Evolutionary conservation across 768 basidiomycete genomes (phyloP).

Genomic region (Suillus fuscotomentosus): DNA sequence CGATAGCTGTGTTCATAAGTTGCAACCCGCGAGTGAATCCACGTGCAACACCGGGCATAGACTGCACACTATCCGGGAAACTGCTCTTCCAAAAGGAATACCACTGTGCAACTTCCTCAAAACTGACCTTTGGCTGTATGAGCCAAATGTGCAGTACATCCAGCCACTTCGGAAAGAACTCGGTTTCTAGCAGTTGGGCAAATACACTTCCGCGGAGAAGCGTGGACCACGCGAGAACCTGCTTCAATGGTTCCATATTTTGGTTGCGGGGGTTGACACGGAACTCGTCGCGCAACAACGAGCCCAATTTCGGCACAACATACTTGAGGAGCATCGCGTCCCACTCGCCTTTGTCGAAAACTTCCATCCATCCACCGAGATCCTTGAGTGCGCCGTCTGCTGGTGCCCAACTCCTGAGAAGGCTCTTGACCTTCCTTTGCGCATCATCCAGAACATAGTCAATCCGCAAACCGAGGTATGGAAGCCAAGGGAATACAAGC

Average conservation of each 20-base stretch:
- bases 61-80: conserved; percentile 72
- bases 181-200: conserved; percentile 80
- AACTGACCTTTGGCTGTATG: conserved; percentile 81
- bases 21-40: conserved; percentile 90
- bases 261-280: conserved; percentile 89
- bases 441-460: conserved; percentile 88
- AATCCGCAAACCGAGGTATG: conserved; percentile 77
- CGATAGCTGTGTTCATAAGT: conserved; percentile 92
- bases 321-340: conserved; percentile 88
- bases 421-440: conserved; percentile 76
- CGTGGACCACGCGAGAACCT: conserved; percentile 73
- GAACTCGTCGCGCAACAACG: conserved; percentile 80
- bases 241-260: conserved; percentile 77
- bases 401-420: conserved; percentile 73
- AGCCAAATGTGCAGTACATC: conserved; percentile 92
- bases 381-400: conserved; percentile 76
- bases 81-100: conserved; percentile 83
- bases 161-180: conserved; percentile 98
- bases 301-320: conserved; percentile 87
- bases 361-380: conserved; percentile 78
- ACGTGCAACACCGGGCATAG: conserved; percentile 59
- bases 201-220: conserved; percentile 77
- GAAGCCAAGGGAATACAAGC: conserved; percentile 95
- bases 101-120: conserved; percentile 94
- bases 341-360: conserved; percentile 84